Evolutionary conservation across 192 early-diverging fungal genomes (phyloP), one percentile per base, ranked within the genome.

Genomic region (Coemansia sp.): DNA sequence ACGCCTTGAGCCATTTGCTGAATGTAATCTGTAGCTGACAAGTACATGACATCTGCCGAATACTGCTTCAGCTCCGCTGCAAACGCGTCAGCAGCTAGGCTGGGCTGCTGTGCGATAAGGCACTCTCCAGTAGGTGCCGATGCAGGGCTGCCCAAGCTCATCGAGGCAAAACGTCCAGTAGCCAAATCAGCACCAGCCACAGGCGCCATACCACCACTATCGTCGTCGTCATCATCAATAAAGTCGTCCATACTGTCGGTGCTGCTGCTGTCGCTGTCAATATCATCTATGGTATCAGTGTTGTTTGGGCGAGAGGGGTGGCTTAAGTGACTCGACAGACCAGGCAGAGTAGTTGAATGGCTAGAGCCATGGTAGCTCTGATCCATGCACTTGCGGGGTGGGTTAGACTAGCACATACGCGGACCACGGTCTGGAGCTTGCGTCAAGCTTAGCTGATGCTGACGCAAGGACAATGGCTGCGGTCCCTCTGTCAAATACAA

Each of bases 231-330:
- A 37, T 84, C 77, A 37, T 75, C 67, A 45, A 84, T 80, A 74
- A 85, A 86, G 19, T 85, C 83, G 22, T 45, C 65, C 70, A 77
- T 70, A 7, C 70, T 67, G 22, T 85, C 79, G 40, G 39, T 42
- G 40, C 60, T 67, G 17, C 9, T 32, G 14, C 40, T 31, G 29
- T 35, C 37, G 47, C 19, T 19, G 1, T 54, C 42, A 36, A 10
- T 39, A 36, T 14, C 56, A 22, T 40, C 35, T 7, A 31, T 19
- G n/a, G 59, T 46, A 22, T 11, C 60, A 35, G 53, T 15, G 32
- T 38, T 11, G 37, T 11, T 11, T 7, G 2, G 31, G 53, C 15
- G 53, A 12, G 4, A 25, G 4, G 15, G n/a, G 2, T 4, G 29
- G 12, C 6, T 29, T 0, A 2, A 8, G 32, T 8, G 31, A 56